phyloP scores from a whole-genome alignment of 129 eudicot species.

The Pittosporum tobira region DNA sequence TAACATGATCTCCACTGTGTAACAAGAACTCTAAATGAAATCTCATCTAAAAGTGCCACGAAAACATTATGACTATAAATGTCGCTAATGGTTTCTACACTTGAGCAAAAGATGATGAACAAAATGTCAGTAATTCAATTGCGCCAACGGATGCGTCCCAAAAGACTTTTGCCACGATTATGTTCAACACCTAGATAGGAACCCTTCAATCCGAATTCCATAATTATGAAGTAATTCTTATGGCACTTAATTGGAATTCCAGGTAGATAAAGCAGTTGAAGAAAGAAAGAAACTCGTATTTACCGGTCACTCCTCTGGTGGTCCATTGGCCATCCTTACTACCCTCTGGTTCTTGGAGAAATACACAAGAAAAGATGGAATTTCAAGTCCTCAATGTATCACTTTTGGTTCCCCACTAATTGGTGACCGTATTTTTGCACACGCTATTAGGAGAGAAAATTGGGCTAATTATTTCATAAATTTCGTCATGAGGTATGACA shows the following conservation, averaged over 20 bases:
- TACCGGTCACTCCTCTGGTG: slow-evolving; percentile 48
- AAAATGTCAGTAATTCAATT: no score
- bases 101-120: no score
- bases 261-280: slow-evolving; percentile 39
- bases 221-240: not conserved
- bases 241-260: not conserved
- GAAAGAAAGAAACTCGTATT: slow-evolving; percentile 31
- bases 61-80: no score
- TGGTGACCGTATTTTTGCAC: slow-evolving; percentile 25
- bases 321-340: slow-evolving; percentile 33
- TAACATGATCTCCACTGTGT: no score
- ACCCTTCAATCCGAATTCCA: not conserved
- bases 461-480: slow-evolving; percentile 34
- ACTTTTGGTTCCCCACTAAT: slow-evolving; percentile 46
- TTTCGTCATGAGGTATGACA: slow-evolving; percentile 35
- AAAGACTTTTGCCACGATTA: no score
- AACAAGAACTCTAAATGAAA: no score
- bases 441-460: slow-evolving; percentile 36
- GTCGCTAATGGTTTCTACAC: no score
- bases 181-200: not conserved
- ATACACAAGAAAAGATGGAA: slow-evolving; percentile 15
- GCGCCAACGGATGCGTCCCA: no score
- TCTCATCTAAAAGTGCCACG: no score
- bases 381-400: slow-evolving; percentile 12
- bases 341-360: slow-evolving; percentile 46